phyloP scores from a whole-genome alignment of 1,139 yeast genomes.

The Saccharomyces pastorianus region DNA sequence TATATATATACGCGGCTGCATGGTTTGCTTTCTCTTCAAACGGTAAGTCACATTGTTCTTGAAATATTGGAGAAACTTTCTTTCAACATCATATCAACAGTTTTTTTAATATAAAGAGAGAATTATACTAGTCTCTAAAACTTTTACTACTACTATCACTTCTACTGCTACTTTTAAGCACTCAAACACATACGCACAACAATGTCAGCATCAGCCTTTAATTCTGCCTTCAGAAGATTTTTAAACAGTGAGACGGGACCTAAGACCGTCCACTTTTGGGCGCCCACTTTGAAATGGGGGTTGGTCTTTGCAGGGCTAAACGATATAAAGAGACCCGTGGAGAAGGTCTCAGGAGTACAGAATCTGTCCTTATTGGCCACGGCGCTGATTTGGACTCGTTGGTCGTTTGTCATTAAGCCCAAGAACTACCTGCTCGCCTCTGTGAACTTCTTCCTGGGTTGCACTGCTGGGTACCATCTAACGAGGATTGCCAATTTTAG shows the following conservation, averaged over 20 bases:
- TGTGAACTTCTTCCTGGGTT: conserved; percentile 87
- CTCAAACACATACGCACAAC: too few relatives aligned
- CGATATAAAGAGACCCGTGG: conserved; percentile 86
- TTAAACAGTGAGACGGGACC: conserved; percentile 90
- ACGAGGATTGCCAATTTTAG: conserved; percentile 63
- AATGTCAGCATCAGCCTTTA: conserved; percentile 38
- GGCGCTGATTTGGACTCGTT: conserved; percentile 95
- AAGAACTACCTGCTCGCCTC: conserved; percentile 81
- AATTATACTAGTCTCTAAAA: too few relatives aligned
- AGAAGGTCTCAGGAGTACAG: conserved; percentile 83
- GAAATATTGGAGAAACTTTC: too few relatives aligned
- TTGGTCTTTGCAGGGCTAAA: conserved; percentile 83
- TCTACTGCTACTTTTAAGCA: too few relatives aligned
- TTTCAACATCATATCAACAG: too few relatives aligned
- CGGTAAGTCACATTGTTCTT: too few relatives aligned
- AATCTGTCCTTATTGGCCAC: conserved; percentile 81
- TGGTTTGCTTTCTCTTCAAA: neutral
- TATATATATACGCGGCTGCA: neutral
- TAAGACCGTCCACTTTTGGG: conserved; percentile 90
- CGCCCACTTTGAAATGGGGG: conserved; percentile 54
- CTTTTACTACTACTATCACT: too few relatives aligned
- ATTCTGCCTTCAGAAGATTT: conserved; percentile 49
- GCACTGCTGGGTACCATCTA: conserved; percentile 83
- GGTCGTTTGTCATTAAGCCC: conserved; percentile 93
- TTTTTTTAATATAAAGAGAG: too few relatives aligned